Evolutionary conservation across 164 flowering plant species (phyloP), one percentile per base, ranked within the genome.

Genomic region (Stephania japonica): DNA sequence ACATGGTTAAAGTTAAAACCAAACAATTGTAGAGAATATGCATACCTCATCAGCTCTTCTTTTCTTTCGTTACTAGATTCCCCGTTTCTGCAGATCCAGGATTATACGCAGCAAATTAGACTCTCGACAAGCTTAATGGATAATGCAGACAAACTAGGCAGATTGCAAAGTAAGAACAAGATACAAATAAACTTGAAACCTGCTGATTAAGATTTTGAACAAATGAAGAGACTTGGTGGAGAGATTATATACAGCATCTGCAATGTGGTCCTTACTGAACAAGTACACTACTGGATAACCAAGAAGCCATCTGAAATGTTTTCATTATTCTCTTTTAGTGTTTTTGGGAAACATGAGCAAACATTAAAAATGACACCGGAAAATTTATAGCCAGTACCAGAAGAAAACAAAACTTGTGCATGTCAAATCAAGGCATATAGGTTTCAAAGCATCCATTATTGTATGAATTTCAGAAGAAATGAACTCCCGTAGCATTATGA

Each of bases 231-330:
- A 80, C 78, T 90, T 89, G 76, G 92, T 84, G 43, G 99, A 94
- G 13, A 94, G 87, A 83, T 90, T 94, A 72, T 78, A 84, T 42
- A 88, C 79, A 27, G 97, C 95, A 75, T 89, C 87, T 27, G 83
- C 78, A 70, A 90, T 85, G 47, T 85, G 85, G 24, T 90, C 90
- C 81, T 80, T 91, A 67, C 87, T 79, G 56, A 92, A 92, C 80
- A 91, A 78, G 80, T 94, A 92, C 23, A 90, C 89, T 4, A 91
- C 83, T 16, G 97, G 97, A 79, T 94, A 92, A 53, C 94, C 95
- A 77, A 94, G 99, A 76, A 94, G 92, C 99, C 99, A 94, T 74
- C 97, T 91, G 88, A 44, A 80, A 13, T 53, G 25, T 5, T 5
- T 21, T 68, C 4, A 71, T 4, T 12, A 23, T 26, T 24, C 19